Evolutionary conservation across 306 rosid species (phyloP), one percentile per base, ranked within the genome.

Genomic region (Begonia masoniana): DNA sequence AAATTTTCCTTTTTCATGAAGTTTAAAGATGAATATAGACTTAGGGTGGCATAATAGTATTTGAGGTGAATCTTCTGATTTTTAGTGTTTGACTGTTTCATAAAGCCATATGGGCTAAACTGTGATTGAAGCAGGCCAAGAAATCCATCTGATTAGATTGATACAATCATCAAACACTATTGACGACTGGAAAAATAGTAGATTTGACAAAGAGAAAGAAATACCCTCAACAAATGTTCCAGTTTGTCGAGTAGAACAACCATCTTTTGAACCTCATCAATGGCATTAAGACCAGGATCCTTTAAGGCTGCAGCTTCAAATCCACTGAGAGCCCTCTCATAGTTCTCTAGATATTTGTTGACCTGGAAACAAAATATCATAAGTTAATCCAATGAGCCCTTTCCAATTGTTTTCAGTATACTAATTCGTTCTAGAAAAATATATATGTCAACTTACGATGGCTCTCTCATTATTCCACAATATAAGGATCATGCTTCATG

Each of bases 281-380:
- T 63, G 50, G 97, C 92, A 68, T 74, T 77, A 57, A 83, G 94
- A 73, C 92, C 87, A 55, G 96, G 96, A 77, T 91, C 99, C 84
- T 73, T 85, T 53, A 81, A 68, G 63, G 94, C 85, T 75, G 99
- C 94, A 73, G 86, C 94, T 72, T 91, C 94, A 47, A 85, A 91
- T 49, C 97, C 96, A 69, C 88, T 74, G 59, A 86, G 96, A 70
- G 97, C 94, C 83, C 88, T 81, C 66, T 71, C 78, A 62, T 91
- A 91, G 74, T 86, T 85, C 82, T 86, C 99, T 36, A 81, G 76
- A 83, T 83, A 91, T 77, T 63, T 81, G 67, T 75, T 75, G 58
- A 82, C 96, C 99, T 85, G 73, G 58, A 58, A 67, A 36, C 54
- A 70, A 50, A 21, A 45, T 13, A 21, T 10, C 15, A 51, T 52